Evolutionary conservation across 1,284 basidiomycete genomes (phyloP), one percentile per base, ranked within the genome.

Genomic region (Microbotryum scabiosae): DNA sequence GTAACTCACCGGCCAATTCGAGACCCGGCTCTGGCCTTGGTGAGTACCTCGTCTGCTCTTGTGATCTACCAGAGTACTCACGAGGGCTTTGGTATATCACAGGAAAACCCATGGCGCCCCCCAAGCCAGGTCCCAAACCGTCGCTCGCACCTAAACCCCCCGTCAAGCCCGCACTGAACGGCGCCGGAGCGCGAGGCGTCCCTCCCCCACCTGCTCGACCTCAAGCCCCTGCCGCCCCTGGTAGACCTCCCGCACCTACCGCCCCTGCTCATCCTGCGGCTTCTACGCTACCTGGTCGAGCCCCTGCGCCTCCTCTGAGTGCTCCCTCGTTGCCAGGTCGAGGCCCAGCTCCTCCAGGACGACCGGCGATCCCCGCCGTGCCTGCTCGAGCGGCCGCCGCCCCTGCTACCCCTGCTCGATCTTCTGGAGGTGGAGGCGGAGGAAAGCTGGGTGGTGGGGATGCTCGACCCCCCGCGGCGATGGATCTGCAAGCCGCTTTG

Each of bases 121-220:
- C 75, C 3, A 73, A 73, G 5, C 80, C 84, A 5, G 75, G 76
- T 2, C 76, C 77, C 20, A 79, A 79, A 65, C 76, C 80, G 12
- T 76, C 76, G 46, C 73, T 79, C 6, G 76, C 76, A 18, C 71
- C 76, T 41, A 80, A 80, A 70, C 77, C 78, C 0, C 71, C 69
- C 53, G 57, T 30, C 20, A 54, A 53, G 63, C 46, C 51, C 32
- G 5, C n/a, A 48, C 1, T n/a, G 10, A 41, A 41, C 36, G 36
- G 36, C 16, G 36, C 36, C 14, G 36, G 36, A 41, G 16, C 36
- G 5, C 36, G 36, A 41, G 36, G 36, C 12, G 36, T 45, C 14
- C 50, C 57, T 2, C 43, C 56, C 4, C 25, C 23, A 43, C 28
- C 9, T 18, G 52, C 65, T 30, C 58, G 59, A 6, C 32, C 57